Conservation (phyloP, 495 filamentous ascomycete species). For the Daldinia decipiens region DNA sequence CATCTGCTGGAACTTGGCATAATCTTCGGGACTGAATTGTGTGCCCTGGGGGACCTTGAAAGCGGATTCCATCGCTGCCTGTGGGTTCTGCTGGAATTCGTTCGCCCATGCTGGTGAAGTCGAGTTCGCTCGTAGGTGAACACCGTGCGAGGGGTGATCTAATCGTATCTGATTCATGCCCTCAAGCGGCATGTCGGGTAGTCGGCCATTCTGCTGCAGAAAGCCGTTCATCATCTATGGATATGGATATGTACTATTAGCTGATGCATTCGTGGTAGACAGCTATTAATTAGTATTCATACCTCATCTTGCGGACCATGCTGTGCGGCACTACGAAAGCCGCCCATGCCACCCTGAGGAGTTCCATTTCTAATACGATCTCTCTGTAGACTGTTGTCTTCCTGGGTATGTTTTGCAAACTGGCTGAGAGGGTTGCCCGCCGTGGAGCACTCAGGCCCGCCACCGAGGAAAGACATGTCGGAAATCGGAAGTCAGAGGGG, state of each 20-base stretch:
- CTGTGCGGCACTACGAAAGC: slow-evolving; percentile 56
- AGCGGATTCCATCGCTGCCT: slow-evolving; percentile 82
- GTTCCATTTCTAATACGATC: slow-evolving; percentile 83
- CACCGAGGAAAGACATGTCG: slow-evolving; percentile 91
- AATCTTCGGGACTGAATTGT: slow-evolving; percentile 85
- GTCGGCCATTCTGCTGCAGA: slow-evolving; percentile 71
- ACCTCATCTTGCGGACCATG: slow-evolving; percentile 60
- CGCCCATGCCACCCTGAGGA: slow-evolving; percentile 57
- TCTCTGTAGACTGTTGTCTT: slow-evolving; percentile 93
- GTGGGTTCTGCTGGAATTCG: slow-evolving; percentile 67
- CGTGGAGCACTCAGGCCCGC: slow-evolving; percentile 91
- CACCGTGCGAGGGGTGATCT: slow-evolving; percentile 57
- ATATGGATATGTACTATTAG: slow-evolving; percentile 50
- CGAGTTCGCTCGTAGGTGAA: slow-evolving; percentile 63
- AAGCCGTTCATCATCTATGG: slow-evolving; percentile 92
- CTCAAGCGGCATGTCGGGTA: slow-evolving; percentile 58
- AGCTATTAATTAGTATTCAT: slow-evolving; percentile 22
- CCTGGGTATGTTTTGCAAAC: slow-evolving; percentile 92
- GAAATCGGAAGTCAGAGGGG: background rate
- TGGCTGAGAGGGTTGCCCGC: slow-evolving; percentile 95
- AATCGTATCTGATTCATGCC: slow-evolving; percentile 53
- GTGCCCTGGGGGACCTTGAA: slow-evolving; percentile 69
- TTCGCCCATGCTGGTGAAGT: slow-evolving; percentile 67
- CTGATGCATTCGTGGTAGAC: background rate
- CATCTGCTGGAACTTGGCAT: slow-evolving; percentile 84